Conservation (phyloP, 1,284 basidiomycete species). For the Pholiota adiposa region DNA sequence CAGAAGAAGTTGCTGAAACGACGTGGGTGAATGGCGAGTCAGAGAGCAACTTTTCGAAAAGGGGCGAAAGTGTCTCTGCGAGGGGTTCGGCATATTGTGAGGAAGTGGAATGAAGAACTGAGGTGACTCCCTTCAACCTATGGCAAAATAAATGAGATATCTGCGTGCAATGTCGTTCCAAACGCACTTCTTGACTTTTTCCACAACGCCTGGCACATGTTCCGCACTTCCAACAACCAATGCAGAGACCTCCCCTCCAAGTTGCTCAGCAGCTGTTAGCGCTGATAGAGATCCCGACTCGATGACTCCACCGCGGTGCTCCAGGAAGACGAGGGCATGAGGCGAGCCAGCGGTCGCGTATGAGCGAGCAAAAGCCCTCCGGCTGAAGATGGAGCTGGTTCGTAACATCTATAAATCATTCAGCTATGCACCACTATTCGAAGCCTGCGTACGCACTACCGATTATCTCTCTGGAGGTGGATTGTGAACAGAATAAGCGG, state of each 20-base stretch:
- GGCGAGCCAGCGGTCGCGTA: constrained; percentile 63
- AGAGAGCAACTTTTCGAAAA: constrained; percentile 59
- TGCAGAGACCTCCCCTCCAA: constrained; percentile 90
- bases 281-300: constrained; percentile 89
- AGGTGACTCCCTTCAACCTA: constrained; percentile 52
- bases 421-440: neutral
- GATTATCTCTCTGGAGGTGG: neutral
- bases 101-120: constrained; percentile 55
- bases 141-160: constrained; percentile 7
- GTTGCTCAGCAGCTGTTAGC: constrained; percentile 83
- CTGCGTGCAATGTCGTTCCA: neutral
- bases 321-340: constrained; percentile 85
- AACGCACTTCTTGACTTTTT: constrained; percentile 28
- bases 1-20: constrained; percentile 69
- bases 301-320: constrained; percentile 84
- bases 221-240: constrained; percentile 77
- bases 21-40: constrained; percentile 81
- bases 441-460: neutral
- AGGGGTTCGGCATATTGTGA: constrained; percentile 54
- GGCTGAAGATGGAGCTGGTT: constrained; percentile 28
- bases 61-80: constrained; percentile 56
- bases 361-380: constrained; percentile 37
- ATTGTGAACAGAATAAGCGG: neutral
- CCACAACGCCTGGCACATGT: constrained; percentile 24
- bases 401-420: constrained; percentile 23